Evolutionary conservation across 176 grass and related monocot species (phyloP).

Genomic region (Avena sativa): DNA sequence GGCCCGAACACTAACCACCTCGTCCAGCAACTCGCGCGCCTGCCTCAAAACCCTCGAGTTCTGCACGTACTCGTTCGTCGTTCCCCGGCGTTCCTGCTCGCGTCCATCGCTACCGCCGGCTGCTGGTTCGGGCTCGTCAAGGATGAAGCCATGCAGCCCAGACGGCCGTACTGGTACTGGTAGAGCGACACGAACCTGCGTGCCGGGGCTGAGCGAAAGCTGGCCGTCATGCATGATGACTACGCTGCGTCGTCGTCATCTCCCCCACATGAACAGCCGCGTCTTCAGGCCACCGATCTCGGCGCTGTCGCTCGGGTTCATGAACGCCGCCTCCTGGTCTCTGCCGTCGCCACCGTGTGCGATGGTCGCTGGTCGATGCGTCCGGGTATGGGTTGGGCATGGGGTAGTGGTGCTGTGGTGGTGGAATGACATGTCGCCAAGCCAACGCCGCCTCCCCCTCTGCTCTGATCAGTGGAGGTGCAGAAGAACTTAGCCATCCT

Average conservation of each 20-base stretch:
- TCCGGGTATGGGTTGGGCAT: constrained; percentile 56
- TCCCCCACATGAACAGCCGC: constrained; percentile 60
- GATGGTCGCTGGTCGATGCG: constrained; percentile 53
- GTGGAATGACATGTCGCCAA: constrained; percentile 50
- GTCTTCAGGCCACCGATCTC: constrained; percentile 59
- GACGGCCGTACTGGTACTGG: constrained; percentile 47
- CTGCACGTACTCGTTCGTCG: constrained; percentile 37
- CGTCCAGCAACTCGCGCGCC: constrained; percentile 53
- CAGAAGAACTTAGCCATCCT: constrained; percentile 80
- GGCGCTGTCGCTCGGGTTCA: constrained; percentile 32
- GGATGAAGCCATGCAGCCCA: constrained; percentile 41
- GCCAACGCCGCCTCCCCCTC: background rate
- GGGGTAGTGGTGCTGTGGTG: constrained; percentile 27
- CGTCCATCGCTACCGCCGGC: constrained; percentile 20
- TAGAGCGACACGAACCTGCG: constrained; percentile 72
- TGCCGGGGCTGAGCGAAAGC: constrained; percentile 73
- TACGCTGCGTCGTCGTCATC: constrained; percentile 33
- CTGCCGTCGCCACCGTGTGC: constrained; percentile 47
- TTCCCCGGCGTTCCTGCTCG: constrained; percentile 38
- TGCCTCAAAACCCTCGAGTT: constrained; percentile 69
- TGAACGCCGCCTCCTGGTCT: constrained; percentile 40
- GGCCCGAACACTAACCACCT: too few species aligned
- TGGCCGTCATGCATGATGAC: constrained; percentile 43
- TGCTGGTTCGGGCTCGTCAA: constrained; percentile 46
- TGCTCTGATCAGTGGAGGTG: constrained; percentile 56